phyloP scores from a whole-genome alignment of 768 basidiomycete genomes.

The Pisolithus sp. region DNA sequence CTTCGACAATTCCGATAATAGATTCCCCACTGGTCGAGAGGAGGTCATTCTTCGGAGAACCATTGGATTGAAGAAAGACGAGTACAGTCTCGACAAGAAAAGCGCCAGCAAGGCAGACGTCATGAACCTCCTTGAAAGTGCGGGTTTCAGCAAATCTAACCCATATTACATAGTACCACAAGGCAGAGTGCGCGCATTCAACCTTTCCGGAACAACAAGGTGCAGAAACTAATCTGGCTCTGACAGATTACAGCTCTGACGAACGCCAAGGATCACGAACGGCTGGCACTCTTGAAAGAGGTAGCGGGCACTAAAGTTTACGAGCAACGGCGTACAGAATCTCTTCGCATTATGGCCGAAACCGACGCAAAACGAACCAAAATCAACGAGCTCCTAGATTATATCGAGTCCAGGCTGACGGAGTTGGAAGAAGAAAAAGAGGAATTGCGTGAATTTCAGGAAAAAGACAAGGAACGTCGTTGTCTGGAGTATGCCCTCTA shows the following conservation, averaged over 20 bases:
- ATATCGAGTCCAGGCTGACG: conserved; percentile 81
- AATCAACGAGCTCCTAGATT: conserved; percentile 83
- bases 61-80: conserved; percentile 97
- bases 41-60: conserved; percentile 88
- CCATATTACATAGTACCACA: conserved; percentile 99
- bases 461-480: conserved; percentile 89
- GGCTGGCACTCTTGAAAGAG: conserved; percentile 91
- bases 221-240: conserved; percentile 5
- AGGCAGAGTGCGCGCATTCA: conserved; percentile 63
- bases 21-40: conserved; percentile 88
- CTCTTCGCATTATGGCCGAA: conserved; percentile 93
- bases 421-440: conserved; percentile 99
- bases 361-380: conserved; percentile 90
- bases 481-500: conserved; percentile 95
- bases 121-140: conserved; percentile 93
- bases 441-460: conserved; percentile 93
- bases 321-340: conserved; percentile 88
- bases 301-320: conserved; percentile 98
- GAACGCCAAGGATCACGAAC: conserved; percentile 93
- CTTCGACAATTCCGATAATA: conserved; percentile 90
- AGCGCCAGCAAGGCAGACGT: conserved; percentile 94
- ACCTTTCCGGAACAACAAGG: background rate
- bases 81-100: conserved; percentile 95
- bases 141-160: conserved; percentile 96
- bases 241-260: conserved; percentile 88